phyloP scores from a whole-genome alignment of 2,329 filamentous ascomycete species.

The Kalmusia sp. region DNA sequence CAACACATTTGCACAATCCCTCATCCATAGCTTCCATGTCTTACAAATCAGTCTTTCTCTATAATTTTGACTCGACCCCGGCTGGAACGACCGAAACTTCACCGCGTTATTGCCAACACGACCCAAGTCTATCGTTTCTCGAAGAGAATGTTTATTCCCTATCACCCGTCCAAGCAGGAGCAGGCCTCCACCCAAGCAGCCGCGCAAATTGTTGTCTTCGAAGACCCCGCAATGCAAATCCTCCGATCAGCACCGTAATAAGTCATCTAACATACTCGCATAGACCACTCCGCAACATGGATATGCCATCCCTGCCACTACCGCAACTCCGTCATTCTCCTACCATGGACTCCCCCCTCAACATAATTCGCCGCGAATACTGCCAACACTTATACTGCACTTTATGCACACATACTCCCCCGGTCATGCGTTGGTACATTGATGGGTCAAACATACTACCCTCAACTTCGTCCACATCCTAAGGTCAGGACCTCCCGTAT shows the following conservation, averaged over 20 bases:
- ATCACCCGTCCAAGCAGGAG: background rate
- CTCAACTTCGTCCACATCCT: no score
- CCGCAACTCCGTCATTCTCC: background rate
- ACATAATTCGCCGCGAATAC: no score
- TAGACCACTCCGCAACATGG: background rate
- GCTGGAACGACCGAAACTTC: no score
- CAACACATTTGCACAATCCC: no score
- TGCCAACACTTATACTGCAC: conserved; percentile 2
- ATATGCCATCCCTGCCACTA: conserved; percentile 3
- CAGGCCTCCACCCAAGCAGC: background rate
- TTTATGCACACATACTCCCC: background rate
- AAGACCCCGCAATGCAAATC: background rate
- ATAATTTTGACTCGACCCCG: no score
- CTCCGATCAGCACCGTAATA: background rate
- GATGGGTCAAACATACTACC: no score
- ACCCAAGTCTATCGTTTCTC: background rate
- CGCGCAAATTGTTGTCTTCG: background rate
- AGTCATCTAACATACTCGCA: background rate
- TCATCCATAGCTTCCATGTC: no score
- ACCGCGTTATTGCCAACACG: background rate
- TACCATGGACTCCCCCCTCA: no score
- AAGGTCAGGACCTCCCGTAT: background rate
- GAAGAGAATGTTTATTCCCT: background rate
- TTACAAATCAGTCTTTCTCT: no score
- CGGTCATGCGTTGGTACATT: background rate